phyloP scores from a whole-genome alignment of 1,284 basidiomycete genomes.

The Meira miltonrushii region DNA sequence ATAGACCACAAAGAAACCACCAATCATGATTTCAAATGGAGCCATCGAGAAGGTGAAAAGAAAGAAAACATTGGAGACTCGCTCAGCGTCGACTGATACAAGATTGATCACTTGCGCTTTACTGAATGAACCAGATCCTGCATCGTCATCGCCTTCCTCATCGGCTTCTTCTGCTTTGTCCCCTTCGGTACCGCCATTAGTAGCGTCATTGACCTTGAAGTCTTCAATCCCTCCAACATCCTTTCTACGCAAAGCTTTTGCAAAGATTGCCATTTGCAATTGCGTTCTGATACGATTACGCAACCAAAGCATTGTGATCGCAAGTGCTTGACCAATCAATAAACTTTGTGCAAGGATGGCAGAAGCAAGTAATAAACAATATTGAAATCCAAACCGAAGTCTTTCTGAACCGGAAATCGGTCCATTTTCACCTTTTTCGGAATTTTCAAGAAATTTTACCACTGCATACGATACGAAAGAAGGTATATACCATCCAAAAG shows the following conservation, averaged over 20 bases:
- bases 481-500: slow-evolving; percentile 1
- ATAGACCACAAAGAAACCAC: slow-evolving; percentile 27
- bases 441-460: neutral
- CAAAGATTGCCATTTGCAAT: slow-evolving; percentile 1
- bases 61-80: slow-evolving; percentile 2
- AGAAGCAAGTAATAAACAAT: slow-evolving; percentile 3
- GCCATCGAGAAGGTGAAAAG: slow-evolving; percentile 18
- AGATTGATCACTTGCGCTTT: slow-evolving; percentile 15
- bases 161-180: slow-evolving; percentile 46
- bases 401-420: neutral
- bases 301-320: slow-evolving; percentile 5
- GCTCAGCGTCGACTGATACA: slow-evolving; percentile 5
- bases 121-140: slow-evolving; percentile 8
- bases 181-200: neutral
- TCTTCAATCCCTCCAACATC: slow-evolving; percentile 7
- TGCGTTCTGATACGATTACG: slow-evolving; percentile 4
- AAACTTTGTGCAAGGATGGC: slow-evolving; percentile 3
- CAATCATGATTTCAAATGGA: slow-evolving; percentile 28
- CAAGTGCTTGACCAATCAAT: slow-evolving; percentile 5
- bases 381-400: slow-evolving; percentile 4
- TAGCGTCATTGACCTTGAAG: neutral
- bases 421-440: neutral
- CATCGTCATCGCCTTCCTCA: slow-evolving; percentile 5
- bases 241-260: slow-evolving; percentile 8
- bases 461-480: neutral